Evolutionary conservation across 495 filamentous ascomycete genomes (phyloP).

Genomic region (Parachaetomium inaequale): DNA sequence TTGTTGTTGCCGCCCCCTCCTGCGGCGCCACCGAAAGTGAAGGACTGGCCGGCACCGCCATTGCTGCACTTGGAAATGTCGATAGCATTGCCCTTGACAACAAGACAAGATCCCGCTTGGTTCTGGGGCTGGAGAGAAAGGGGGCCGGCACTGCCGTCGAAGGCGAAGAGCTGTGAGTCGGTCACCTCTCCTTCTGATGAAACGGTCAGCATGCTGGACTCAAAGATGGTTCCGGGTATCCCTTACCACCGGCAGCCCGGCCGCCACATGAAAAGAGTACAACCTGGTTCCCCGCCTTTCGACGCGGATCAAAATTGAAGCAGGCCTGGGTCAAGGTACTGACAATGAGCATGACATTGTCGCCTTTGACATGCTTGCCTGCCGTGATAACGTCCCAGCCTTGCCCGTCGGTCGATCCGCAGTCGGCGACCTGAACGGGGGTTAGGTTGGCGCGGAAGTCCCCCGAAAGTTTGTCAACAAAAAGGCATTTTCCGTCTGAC

Average conservation of each 20-base stretch:
- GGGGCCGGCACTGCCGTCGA: constrained; percentile 41
- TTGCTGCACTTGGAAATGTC: constrained; percentile 43
- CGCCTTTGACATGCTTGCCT: constrained; percentile 47
- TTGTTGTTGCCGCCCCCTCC: constrained; percentile 12
- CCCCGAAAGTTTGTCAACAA: constrained; percentile 51
- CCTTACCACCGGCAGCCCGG: constrained; percentile 48
- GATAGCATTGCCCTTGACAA: constrained; percentile 43
- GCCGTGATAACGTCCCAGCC: constrained; percentile 53
- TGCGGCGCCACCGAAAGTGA: constrained; percentile 42
- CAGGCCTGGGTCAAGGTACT: constrained; percentile 55
- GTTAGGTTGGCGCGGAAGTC: constrained; percentile 57
- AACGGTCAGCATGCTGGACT: constrained; percentile 12
- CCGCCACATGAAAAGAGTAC: constrained; percentile 55
- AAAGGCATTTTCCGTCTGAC: constrained; percentile 50
- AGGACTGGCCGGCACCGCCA: constrained; percentile 43
- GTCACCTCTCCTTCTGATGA: constrained; percentile 44
- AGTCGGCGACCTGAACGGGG: constrained; percentile 49
- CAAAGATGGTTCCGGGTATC: background rate
- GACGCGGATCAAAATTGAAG: constrained; percentile 51
- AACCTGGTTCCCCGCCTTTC: constrained; percentile 46
- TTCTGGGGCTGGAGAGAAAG: constrained; percentile 45
- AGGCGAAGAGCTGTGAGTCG: constrained; percentile 48
- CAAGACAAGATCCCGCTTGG: constrained; percentile 42
- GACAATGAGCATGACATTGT: constrained; percentile 47
- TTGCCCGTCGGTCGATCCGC: constrained; percentile 48